These are phyloP conservation scores for Willaertia magna DNA, from an alignment of 208 protist genomes.

Conservation along the genomic window DNA sequence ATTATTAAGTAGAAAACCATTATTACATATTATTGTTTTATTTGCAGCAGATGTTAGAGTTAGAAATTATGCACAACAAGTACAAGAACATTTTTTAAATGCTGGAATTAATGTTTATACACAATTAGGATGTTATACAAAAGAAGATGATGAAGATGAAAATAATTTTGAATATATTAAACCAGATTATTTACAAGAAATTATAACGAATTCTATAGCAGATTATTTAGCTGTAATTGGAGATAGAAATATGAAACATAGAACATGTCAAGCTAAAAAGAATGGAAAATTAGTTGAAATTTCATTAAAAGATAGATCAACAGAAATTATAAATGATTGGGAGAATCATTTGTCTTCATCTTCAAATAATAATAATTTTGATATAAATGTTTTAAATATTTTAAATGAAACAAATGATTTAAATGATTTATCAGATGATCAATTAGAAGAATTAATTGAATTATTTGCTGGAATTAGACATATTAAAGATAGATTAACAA, in stretches of 20 bases:
- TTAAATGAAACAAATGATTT: not conserved
- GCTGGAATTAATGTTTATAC: constrained; percentile 1
- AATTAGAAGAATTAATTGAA: not conserved
- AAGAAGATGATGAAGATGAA: not conserved
- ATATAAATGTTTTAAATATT: not conserved
- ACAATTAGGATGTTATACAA: not conserved
- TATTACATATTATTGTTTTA: constrained; percentile 3
- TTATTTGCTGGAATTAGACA: not conserved
- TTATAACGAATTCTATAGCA: not conserved
- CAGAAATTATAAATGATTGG: not conserved
- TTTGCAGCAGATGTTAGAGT: not conserved
- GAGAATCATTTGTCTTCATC: no score
- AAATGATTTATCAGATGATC: not conserved
- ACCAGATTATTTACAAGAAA: not conserved
- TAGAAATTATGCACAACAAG: not conserved
- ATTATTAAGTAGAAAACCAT: not conserved
- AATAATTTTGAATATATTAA: not conserved
- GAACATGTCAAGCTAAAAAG: constrained; percentile 11
- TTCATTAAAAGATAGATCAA: not conserved
- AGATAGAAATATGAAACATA: constrained; percentile 10
- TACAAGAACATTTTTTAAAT: not conserved
- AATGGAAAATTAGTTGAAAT: not conserved
- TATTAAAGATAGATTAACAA: not conserved
- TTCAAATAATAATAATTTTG: not conserved
- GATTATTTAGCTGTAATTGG: constrained; percentile 7